Evolutionary conservation across 441 rosid genomes (phyloP).

Genomic region (Manihot esculenta): DNA sequence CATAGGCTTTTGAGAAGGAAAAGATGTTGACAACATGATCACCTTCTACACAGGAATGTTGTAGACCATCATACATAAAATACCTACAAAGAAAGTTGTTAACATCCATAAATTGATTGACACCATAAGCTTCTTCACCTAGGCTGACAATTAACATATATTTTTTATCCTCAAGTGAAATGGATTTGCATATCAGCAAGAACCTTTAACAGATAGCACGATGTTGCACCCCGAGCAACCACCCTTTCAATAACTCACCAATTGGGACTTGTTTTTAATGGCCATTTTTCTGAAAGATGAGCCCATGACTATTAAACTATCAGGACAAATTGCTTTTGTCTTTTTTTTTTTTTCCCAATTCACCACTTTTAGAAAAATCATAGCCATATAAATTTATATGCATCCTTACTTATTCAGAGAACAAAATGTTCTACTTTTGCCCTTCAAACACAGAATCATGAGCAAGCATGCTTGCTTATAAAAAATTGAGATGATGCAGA

Average conservation of each 20-base stretch:
- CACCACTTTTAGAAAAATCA: neutral
- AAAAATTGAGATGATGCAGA: neutral
- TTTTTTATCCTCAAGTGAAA: neutral
- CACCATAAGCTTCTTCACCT: slow-evolving; percentile 3
- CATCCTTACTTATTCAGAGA: neutral
- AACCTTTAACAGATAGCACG: neutral
- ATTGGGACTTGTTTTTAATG: neutral
- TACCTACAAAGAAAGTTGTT: slow-evolving; percentile 55
- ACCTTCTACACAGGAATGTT: slow-evolving; percentile 89
- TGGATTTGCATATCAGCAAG: neutral
- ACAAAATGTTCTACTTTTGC: neutral
- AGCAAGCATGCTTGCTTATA: neutral
- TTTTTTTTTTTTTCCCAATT: neutral
- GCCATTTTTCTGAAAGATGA: neutral
- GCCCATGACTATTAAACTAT: neutral
- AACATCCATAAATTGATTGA: slow-evolving; percentile 5
- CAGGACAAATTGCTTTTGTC: neutral
- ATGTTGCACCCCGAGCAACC: slow-evolving; percentile 1
- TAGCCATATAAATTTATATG: neutral
- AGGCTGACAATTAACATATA: neutral
- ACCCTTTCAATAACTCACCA: neutral
- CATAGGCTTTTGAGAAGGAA: slow-evolving; percentile 98
- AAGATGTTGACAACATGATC: slow-evolving; percentile 89
- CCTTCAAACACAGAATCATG: neutral
- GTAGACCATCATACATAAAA: slow-evolving; percentile 88